Evolutionary conservation across 1,139 yeast genomes (phyloP).

Genomic region (Pichia sp.): DNA sequence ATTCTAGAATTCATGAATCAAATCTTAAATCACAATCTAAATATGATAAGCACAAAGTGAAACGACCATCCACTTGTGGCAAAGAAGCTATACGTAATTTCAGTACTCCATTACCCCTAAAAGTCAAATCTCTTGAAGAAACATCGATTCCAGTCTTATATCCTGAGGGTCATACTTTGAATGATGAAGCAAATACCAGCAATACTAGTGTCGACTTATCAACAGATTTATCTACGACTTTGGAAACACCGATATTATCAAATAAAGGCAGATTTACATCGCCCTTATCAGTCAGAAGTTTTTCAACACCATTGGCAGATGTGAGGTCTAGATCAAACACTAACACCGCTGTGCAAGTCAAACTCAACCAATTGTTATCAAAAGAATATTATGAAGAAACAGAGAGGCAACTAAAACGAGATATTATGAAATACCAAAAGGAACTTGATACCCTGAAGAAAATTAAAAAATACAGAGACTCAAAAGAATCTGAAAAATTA

Average conservation of each 20-base stretch:
- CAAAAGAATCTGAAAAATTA: conserved; percentile 24
- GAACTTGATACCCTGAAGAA: conserved; percentile 31
- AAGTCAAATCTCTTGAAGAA: conserved; percentile 23
- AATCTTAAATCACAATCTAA: not conserved
- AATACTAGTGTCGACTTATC: conserved; percentile 1
- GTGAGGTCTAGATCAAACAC: conserved; percentile 11
- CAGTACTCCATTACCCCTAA: conserved; percentile 20
- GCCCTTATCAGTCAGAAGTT: conserved; percentile 17
- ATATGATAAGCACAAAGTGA: not conserved
- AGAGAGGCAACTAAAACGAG: conserved; percentile 23
- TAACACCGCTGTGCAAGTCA: conserved; percentile 18
- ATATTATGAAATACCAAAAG: conserved; percentile 25
- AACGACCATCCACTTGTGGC: conserved; percentile 13
- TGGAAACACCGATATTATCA: conserved; percentile 3
- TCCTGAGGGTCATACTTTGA: conserved; percentile 15
- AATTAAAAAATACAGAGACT: conserved; percentile 29
- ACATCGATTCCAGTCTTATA: conserved; percentile 28
- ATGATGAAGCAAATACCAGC: not conserved
- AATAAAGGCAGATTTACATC: conserved; percentile 6
- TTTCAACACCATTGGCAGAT: conserved; percentile 21
- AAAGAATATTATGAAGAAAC: conserved; percentile 11
- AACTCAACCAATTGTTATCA: conserved; percentile 13
- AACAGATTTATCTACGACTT: not conserved
- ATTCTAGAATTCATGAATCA: not conserved
- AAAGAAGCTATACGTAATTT: conserved; percentile 16